phyloP scores from a whole-genome alignment of 1,139 yeast genomes.

The Geotrichum australiense region DNA sequence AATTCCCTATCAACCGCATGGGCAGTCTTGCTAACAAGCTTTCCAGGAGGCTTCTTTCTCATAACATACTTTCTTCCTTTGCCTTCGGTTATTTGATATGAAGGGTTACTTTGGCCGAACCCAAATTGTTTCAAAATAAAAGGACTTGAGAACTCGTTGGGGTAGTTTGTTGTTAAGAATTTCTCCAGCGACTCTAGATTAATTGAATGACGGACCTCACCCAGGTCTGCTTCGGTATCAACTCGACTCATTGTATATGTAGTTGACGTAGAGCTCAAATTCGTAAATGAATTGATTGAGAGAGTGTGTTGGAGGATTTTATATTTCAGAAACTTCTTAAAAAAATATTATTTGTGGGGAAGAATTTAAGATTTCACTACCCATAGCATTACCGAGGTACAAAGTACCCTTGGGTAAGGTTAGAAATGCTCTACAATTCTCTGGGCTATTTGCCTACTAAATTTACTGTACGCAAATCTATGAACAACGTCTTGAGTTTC shows the following conservation, averaged over 20 bases:
- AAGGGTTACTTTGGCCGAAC: conserved; percentile 65
- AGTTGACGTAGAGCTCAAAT: too few relatives aligned
- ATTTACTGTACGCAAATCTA: too few relatives aligned
- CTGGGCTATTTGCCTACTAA: too few relatives aligned
- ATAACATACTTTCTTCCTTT: conserved; percentile 44
- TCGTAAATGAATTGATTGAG: neutral
- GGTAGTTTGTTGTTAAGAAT: conserved; percentile 23
- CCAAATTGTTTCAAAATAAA: conserved; percentile 44
- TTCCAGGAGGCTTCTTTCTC: conserved; percentile 55
- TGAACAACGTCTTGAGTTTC: too few relatives aligned
- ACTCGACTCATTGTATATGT: conserved; percentile 20
- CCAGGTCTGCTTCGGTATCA: conserved; percentile 34
- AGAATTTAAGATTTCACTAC: too few relatives aligned
- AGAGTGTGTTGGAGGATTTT: neutral
- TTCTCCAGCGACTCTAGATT: conserved; percentile 34
- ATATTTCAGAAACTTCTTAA: neutral
- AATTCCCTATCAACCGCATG: conserved; percentile 64
- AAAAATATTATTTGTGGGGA: neutral
- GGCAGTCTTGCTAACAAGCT: conserved; percentile 52
- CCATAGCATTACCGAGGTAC: too few relatives aligned
- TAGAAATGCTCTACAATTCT: too few relatives aligned
- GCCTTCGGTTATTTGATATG: conserved; percentile 46
- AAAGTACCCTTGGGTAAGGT: too few relatives aligned
- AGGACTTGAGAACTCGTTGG: conserved; percentile 19
- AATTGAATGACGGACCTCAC: conserved; percentile 37